A percentile compares a stretch with the other conserved stretches of the same genome.
Evolutionary conservation across 2,329 filamentous ascomycete species (phyloP).

Genomic region (Ascochyta viciae-villosae): DNA sequence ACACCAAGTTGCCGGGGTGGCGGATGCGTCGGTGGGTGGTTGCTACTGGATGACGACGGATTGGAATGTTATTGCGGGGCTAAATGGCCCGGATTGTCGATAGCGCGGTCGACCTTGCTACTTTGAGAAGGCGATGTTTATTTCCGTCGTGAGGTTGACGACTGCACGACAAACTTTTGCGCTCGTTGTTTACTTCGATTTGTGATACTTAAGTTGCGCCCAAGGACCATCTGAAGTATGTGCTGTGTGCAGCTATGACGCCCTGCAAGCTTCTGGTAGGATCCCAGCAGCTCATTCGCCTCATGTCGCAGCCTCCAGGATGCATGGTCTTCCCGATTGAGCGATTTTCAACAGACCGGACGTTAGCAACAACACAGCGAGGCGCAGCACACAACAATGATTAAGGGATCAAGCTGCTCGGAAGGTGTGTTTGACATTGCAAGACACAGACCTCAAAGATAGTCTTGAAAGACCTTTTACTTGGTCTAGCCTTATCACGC

Average conservation of each 20-base stretch:
- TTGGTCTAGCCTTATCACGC: not conserved
- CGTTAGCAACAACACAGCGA: not conserved
- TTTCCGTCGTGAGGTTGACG: slow-evolving; percentile 11
- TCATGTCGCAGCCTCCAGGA: not conserved
- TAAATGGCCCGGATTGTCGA: not conserved
- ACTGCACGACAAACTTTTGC: slow-evolving; percentile 9
- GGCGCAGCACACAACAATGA: slow-evolving; percentile 3
- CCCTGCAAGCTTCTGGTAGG: not conserved
- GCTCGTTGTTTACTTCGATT: slow-evolving; percentile 8
- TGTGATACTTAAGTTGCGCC: not conserved
- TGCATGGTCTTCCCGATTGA: slow-evolving; percentile 14
- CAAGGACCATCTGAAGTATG: no score
- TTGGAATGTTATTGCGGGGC: slow-evolving; percentile 11
- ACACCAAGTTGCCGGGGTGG: slow-evolving; percentile 17
- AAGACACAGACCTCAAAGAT: not conserved
- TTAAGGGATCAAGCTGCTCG: no score
- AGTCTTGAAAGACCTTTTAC: not conserved
- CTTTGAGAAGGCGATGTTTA: slow-evolving; percentile 8
- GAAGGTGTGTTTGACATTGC: not conserved
- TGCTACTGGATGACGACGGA: slow-evolving; percentile 14
- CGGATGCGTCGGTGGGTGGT: slow-evolving; percentile 10
- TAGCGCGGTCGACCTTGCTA: slow-evolving; percentile 4
- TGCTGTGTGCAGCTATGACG: not conserved
- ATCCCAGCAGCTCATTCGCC: not conserved
- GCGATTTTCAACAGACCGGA: slow-evolving; percentile 2